Evolutionary conservation across 1,284 basidiomycete species (phyloP).

Genomic region (Cryptococcus sp.): DNA sequence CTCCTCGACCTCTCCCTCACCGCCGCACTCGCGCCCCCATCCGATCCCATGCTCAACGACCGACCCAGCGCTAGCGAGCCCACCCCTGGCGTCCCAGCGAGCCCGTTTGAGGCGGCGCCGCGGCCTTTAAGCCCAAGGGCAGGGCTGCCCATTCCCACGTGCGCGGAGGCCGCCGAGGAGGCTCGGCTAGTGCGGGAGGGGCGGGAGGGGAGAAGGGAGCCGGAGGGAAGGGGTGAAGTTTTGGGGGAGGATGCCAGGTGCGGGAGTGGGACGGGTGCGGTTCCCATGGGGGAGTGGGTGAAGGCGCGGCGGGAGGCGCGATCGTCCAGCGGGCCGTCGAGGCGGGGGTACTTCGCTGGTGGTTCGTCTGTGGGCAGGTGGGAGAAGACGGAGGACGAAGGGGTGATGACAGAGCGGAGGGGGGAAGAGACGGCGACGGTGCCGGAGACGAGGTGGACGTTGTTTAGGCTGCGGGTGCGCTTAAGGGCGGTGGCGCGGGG

Average conservation of each 20-base stretch:
- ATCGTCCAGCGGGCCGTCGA: background rate
- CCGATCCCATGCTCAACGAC: constrained; percentile 12
- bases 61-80: background rate
- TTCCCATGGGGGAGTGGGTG: constrained; percentile 15
- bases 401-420: constrained; percentile 1
- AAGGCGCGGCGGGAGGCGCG: constrained; percentile 5
- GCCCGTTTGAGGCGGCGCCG: background rate
- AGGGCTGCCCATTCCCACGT: too few relatives aligned
- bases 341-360: background rate
- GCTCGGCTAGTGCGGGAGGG: background rate
- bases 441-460: constrained; percentile 10
- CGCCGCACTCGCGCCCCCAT: constrained; percentile 9
- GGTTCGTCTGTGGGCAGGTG: background rate
- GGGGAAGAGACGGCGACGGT: constrained; percentile 1
- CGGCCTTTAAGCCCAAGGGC: background rate
- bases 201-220: constrained; percentile 8
- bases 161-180: constrained; percentile 4
- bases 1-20: constrained; percentile 28
- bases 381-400: background rate
- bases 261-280: constrained; percentile 4
- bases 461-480: constrained; percentile 24
- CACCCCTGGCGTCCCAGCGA: background rate
- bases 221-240: constrained; percentile 10
- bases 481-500: constrained; percentile 17
- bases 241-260: constrained; percentile 2